Conservation (phyloP, 345 rosid genomes). For the Citropsis articulata region DNA sequence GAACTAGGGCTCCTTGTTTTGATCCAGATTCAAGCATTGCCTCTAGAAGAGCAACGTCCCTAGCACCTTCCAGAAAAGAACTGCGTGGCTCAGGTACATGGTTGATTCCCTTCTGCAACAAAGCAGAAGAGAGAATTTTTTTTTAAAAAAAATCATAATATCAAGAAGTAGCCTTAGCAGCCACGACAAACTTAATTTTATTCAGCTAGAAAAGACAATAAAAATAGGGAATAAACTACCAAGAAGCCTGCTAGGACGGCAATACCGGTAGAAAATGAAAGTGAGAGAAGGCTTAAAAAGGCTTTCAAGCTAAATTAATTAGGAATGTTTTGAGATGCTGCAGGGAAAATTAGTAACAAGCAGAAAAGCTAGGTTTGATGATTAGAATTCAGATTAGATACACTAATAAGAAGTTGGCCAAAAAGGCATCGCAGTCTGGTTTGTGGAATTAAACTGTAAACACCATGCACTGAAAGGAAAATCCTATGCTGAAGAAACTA, state of each 20-base stretch:
- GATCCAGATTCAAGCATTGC: constrained; percentile 94
- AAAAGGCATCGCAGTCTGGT: neutral
- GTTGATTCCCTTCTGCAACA: constrained; percentile 45
- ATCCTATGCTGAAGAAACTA: neutral
- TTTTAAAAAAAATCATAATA: neutral
- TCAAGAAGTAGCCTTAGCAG: neutral
- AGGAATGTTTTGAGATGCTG: neutral
- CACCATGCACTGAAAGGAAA: neutral
- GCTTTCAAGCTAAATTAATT: neutral
- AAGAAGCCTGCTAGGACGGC: neutral
- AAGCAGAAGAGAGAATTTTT: neutral
- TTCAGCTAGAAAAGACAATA: neutral
- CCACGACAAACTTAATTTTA: neutral
- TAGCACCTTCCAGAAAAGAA: constrained; percentile 82
- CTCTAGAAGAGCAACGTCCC: constrained; percentile 81
- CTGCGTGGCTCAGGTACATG: constrained; percentile 63
- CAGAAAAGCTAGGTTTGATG: neutral
- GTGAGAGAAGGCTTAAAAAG: neutral
- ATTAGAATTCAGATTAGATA: neutral
- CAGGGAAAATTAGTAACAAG: neutral
- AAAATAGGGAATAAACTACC: neutral
- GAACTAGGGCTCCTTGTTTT: constrained; percentile 58
- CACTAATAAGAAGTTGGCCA: neutral
- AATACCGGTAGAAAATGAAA: too few relatives aligned
- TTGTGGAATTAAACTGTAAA: neutral